Evolutionary conservation across 1,284 basidiomycete species (phyloP), one percentile per base, ranked within the genome.

Genomic region (Schizophyllum amplum): DNA sequence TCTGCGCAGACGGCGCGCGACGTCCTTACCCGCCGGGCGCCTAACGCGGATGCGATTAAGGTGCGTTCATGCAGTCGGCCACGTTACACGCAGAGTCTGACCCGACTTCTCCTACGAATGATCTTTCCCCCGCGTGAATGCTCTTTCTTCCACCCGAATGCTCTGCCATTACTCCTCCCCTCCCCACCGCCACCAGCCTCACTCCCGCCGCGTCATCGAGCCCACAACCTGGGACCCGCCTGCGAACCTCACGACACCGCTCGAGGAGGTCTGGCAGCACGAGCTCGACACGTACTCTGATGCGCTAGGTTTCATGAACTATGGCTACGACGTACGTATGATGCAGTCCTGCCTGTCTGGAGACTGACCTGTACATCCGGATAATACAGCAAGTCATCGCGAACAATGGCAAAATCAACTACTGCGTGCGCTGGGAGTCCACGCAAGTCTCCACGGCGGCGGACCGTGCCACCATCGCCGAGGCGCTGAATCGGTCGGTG

Each of bases 251-350:
- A 55, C 57, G 47, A 47, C 23, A 20, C 26, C 54, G 20, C 52
- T 61, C n/a, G 25, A 59, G 26, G 51, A 59, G 33, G 60, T 61
- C 11, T 59, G 60, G 60, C 20, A 51, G 20, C 60, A 61, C 47
- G 27, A 56, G 22, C 47, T 52, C 9, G 24, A 48, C 15, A 59
- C 60, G 13, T 61, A 61, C 48, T 52, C 47, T 46, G 33, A 42
- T 9, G 13, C 33, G 4, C 26, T 57, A 9, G 52, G 49, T n/a
- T 61, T 59, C 55, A 53, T 47, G 52, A 59, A 61, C 58, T 61
- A 56, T 26, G 60, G 60, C 20, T 61, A 25, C 20, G 58, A 57
- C 46, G 33, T 42, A 17, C 7, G 54, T 50, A 6, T 5, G 6
- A 33, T 33, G 27, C 22, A 27, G 54, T 55, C 13, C 15, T 5